These are phyloP conservation scores for Aphanomyces invadans DNA, from an alignment of 352 stramenopile species.

Conservation along the genomic window DNA sequence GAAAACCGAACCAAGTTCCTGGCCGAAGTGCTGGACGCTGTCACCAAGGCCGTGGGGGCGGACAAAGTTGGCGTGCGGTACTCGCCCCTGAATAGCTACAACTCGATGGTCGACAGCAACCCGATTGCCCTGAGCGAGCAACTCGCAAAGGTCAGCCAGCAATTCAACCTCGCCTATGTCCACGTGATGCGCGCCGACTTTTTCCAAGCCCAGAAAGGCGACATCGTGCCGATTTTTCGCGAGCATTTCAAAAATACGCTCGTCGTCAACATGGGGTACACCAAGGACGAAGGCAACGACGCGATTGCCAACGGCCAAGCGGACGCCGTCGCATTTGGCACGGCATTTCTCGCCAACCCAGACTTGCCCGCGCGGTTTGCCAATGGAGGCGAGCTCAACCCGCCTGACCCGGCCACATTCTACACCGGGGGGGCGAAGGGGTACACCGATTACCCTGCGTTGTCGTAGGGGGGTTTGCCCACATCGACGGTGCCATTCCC, in stretches of 20 bases:
- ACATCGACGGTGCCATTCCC: no score
- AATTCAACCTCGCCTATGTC: conserved; percentile 10
- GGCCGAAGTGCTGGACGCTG: conserved; percentile 56
- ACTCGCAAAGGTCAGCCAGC: neutral
- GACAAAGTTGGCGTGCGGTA: conserved; percentile 16
- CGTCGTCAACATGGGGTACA: conserved; percentile 2
- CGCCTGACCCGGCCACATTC: conserved; percentile 1
- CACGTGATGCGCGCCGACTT: conserved; percentile 6
- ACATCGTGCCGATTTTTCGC: conserved; percentile 7
- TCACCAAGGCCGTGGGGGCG: conserved; percentile 27
- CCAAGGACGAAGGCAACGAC: conserved; percentile 14
- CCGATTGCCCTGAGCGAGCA: neutral
- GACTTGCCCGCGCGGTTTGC: conserved; percentile 8
- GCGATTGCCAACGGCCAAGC: neutral
- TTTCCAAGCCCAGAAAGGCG: neutral
- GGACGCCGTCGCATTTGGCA: conserved; percentile 19
- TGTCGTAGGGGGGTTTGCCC: neutral
- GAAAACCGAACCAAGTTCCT: conserved; percentile 82
- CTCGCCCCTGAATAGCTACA: conserved; percentile 19
- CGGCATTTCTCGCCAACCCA: conserved; percentile 1
- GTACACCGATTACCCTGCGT: conserved; percentile 17
- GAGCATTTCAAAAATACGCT: conserved; percentile 1
- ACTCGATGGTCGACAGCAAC: neutral
- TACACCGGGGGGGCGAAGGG: conserved; percentile 14
- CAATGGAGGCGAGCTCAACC: neutral